Evolutionary conservation across 306 rosid genomes (phyloP).

Genomic region (Malus domestica): ASM211411v1 NC_041791.1:138001-138500

Average conservation of each 20-base stretch:
- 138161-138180: not conserved
- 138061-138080: not conserved
- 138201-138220: not conserved
- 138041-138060: not conserved
- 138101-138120: not conserved
- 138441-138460: constrained; percentile 37
- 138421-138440: constrained; percentile 37
- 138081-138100: not conserved
- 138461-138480: constrained; percentile 35
- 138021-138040: not conserved
- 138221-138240: not conserved
- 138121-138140: not conserved
- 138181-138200: not conserved
- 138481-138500: constrained; percentile 4
- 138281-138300: not conserved
- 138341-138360: not conserved
- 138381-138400: constrained; percentile 31
- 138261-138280: not conserved
- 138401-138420: constrained; percentile 39
- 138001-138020: not conserved
- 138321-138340: not conserved
- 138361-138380: constrained; percentile 23
- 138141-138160: not conserved
- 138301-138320: not conserved
- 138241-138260: not conserved